Percentiles rank a stretch among this genome's conserved stretches.
Conservation (phyloP, 768 basidiomycete genomes). For the Suillus alpinus region DNA sequence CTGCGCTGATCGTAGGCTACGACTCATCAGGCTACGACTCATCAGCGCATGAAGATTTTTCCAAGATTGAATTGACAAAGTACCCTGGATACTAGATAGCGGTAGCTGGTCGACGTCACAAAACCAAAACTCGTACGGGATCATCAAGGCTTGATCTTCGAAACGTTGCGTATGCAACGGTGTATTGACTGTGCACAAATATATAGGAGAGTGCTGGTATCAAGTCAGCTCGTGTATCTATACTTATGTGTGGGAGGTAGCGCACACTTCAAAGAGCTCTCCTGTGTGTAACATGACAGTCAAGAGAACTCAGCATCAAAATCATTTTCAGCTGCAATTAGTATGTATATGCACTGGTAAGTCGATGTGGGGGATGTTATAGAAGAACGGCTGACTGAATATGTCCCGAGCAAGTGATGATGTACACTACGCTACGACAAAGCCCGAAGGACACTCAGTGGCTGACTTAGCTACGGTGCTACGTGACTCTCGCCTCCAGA, state of each 20-base stretch:
- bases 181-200: constrained; percentile 49
- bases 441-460: too few relatives aligned
- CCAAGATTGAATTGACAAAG: background rate
- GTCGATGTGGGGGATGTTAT: too few relatives aligned
- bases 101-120: background rate
- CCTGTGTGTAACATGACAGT: background rate
- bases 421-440: too few relatives aligned
- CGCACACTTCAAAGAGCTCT: background rate
- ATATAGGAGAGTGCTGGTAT: constrained; percentile 19
- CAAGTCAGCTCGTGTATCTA: constrained; percentile 1
- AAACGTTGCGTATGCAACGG: constrained; percentile 42
- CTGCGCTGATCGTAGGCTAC: background rate
- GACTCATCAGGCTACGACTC: too few relatives aligned
- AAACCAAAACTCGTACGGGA: background rate
- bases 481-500: too few relatives aligned
- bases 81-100: background rate
- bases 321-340: constrained; percentile 1
- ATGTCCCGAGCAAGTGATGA: too few relatives aligned
- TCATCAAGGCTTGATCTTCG: background rate
- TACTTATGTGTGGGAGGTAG: background rate
- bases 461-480: too few relatives aligned
- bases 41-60: too few relatives aligned
- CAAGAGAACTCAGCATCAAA: background rate
- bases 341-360: constrained; percentile 25
- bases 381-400: too few relatives aligned